A percentile compares a stretch with the other conserved stretches of the same genome.
Conservation (phyloP, 306 rosid genomes). For the Vigna radiata region DNA sequence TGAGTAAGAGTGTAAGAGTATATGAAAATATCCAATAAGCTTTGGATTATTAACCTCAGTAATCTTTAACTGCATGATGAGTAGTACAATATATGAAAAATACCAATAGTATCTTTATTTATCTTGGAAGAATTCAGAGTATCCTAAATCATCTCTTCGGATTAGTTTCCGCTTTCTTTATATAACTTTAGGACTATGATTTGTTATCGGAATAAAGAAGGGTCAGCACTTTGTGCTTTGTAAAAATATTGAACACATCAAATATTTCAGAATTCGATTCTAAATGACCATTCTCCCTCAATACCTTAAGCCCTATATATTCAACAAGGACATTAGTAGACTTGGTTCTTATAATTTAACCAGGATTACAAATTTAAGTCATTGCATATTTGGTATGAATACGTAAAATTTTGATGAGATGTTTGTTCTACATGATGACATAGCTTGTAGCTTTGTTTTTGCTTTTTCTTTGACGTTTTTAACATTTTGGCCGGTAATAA, state of each 20-base stretch:
- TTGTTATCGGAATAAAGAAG: neutral
- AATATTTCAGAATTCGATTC: neutral
- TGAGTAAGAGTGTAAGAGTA: neutral
- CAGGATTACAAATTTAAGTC: neutral
- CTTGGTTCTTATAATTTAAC: constrained; percentile 2
- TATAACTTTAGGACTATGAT: neutral
- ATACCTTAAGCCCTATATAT: neutral
- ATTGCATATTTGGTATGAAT: constrained; percentile 5
- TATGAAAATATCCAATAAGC: neutral
- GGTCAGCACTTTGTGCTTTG: neutral
- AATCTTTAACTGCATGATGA: neutral
- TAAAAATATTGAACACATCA: neutral
- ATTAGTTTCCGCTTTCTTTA: neutral
- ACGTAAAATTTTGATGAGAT: neutral
- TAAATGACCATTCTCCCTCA: neutral
- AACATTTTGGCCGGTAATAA: constrained; percentile 13
- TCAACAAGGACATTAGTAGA: neutral
- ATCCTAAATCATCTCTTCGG: neutral
- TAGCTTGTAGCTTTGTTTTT: constrained; percentile 11
- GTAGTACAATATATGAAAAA: neutral
- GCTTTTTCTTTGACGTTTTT: constrained; percentile 35
- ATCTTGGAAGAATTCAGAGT: neutral
- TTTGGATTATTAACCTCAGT: neutral
- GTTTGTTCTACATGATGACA: neutral
- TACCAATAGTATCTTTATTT: neutral